phyloP scores from a whole-genome alignment of 2,329 filamentous ascomycete species.

The Penicillium sp. region DNA sequence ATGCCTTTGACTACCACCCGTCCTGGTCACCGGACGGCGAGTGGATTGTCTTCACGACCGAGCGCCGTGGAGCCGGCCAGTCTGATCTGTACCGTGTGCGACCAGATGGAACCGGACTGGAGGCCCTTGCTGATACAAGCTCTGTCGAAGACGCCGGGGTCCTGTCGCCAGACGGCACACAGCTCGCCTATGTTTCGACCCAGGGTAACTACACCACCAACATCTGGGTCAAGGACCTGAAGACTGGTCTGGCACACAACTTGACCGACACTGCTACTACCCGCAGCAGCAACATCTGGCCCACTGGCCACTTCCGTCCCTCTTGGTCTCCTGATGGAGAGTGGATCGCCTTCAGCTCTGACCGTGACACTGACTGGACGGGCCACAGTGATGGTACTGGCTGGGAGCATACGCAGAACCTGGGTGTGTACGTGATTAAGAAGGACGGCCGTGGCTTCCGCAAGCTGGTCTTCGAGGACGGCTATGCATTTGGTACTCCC shows the following conservation, averaged over 20 bases:
- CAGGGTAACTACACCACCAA: slow-evolving; percentile 39
- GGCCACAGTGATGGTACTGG: slow-evolving; percentile 38
- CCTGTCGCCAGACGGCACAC: slow-evolving; percentile 42
- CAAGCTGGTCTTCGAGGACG: neutral
- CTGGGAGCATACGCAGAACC: slow-evolving; percentile 19
- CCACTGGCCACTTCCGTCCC: slow-evolving; percentile 37
- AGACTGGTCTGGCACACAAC: slow-evolving; percentile 34
- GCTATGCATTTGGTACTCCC: slow-evolving; percentile 12
- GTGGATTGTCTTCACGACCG: slow-evolving; percentile 45
- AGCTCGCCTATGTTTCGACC: slow-evolving; percentile 45
- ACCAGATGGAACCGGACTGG: slow-evolving; percentile 37
- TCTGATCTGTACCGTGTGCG: slow-evolving; percentile 44
- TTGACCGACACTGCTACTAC: slow-evolving; percentile 37
- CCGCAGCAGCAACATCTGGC: slow-evolving; percentile 3
- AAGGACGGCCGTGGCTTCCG: slow-evolving; percentile 14
- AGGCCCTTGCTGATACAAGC: slow-evolving; percentile 34
- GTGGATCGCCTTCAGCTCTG: slow-evolving; percentile 38
- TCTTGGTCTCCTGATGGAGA: slow-evolving; percentile 3
- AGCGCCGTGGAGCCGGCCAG: slow-evolving; percentile 43
- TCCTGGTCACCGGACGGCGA: slow-evolving; percentile 41
- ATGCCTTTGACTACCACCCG: slow-evolving; percentile 40
- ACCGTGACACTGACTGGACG: slow-evolving; percentile 45
- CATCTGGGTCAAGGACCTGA: slow-evolving; percentile 44
- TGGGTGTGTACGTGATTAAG: slow-evolving; percentile 16
- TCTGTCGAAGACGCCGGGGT: slow-evolving; percentile 41